Base-by-base conservation (phyloP, 257 asterid genomes). In the Penstemon eatonii region DNA sequence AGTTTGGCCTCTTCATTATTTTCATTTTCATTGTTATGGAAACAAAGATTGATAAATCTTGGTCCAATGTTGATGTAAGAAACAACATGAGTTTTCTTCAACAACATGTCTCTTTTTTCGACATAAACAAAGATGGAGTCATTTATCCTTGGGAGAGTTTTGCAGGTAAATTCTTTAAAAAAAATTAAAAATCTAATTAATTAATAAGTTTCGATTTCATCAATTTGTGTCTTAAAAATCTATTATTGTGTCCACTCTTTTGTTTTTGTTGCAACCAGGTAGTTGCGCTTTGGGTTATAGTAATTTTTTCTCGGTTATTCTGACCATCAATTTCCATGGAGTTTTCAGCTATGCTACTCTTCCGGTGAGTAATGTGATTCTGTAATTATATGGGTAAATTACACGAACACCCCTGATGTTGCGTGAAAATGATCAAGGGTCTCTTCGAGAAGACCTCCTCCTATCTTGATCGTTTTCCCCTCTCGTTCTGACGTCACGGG, bases 131-230 rank as follows among this genome's bases (percentile, higher is more conserved):
- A 49, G 54, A 49, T 49, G 54, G 18, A 13, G n/a, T 49, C 54
- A 49, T 49, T 12, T 49, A 49, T 12, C 54, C 54, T 49, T 49
- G 54, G 54, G 54, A 49, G 54, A 49, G 18, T 49, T 49, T 49
- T 49, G 54, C 18, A 49, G 54, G 54, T 49, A 25, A 25, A 25
- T 25, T 25, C 33, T 1, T 25, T 25, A 0, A 25, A 25, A 25
- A 25, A 25, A 25, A 15, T 15, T 15, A 25, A 25, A 25, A 25
- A 25, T 25, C 33, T 2, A 25, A 8, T 43, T 43, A 25, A 25
- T 43, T 43, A 43, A 43, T 43, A 4, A 1, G 3, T 4, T 43
- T 8, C 6, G 46, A 4, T 43, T 3, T 8, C 6, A 5, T 43
- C 46, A 43, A 5, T 43, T 43, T 43, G 6, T 5, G 8, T 43